Conservation (phyloP, 2,329 filamentous ascomycete genomes). For the Ophidiomyces ophidiicola region DNA sequence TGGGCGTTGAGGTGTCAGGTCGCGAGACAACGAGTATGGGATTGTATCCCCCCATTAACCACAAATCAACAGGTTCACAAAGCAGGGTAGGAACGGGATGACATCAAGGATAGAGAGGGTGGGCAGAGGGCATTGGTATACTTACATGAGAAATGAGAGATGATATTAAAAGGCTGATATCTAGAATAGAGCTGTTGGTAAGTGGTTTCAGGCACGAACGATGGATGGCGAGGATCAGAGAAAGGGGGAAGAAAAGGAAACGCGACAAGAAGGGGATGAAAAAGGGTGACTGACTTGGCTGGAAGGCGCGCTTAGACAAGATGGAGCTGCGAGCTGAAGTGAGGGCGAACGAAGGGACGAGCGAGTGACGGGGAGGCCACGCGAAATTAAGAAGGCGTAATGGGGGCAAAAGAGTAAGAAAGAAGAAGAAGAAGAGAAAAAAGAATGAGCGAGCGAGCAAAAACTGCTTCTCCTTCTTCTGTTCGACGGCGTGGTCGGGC, state of each 20-base stretch:
- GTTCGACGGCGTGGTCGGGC: not conserved
- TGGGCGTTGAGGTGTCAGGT: too few species aligned
- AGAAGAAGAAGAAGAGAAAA: conserved; percentile 21
- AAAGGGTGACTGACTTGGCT: too few species aligned
- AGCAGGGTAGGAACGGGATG: not conserved
- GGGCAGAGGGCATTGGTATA: not conserved
- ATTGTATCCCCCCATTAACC: not conserved
- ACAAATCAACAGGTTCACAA: not conserved
- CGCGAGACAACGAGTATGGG: not conserved
- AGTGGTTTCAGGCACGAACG: conserved; percentile 12
- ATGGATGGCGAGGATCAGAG: conserved; percentile 23
- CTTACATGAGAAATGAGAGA: not conserved
- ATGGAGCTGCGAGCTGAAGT: too few species aligned
- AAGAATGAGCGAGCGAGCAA: conserved; percentile 20
- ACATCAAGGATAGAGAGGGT: not conserved
- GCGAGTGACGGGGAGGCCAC: conserved; percentile 9
- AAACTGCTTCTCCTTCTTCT: not conserved
- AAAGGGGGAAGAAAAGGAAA: conserved; percentile 8
- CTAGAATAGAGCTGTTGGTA: conserved; percentile 6
- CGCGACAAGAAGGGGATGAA: conserved; percentile 9
- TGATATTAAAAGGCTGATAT: conserved; percentile 3
- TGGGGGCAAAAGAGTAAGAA: conserved; percentile 19
- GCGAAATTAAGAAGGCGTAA: conserved; percentile 20
- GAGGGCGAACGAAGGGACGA: conserved; percentile 4
- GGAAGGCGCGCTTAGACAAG: too few species aligned